phyloP scores from a whole-genome alignment of 352 stramenopile genomes.

The Phytophthora citrophthora region DNA sequence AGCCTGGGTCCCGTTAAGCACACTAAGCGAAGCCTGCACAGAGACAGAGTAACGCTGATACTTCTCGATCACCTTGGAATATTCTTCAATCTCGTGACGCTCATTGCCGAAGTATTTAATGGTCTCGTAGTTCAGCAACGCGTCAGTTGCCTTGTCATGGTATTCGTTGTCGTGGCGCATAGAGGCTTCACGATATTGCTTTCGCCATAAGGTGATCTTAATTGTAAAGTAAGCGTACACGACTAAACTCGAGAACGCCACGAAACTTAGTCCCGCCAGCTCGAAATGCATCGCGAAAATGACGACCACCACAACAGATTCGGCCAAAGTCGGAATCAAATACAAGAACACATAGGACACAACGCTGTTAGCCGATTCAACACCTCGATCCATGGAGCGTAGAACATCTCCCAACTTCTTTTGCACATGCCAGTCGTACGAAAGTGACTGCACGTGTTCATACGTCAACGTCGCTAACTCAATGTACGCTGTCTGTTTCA shows the following conservation, averaged over 20 bases:
- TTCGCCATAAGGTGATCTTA: conserved; percentile 97
- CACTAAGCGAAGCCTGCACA: conserved; percentile 93
- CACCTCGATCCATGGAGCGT: conserved; percentile 92
- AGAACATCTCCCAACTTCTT: conserved; percentile 98
- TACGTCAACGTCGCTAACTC: conserved; percentile 97
- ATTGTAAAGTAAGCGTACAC: conserved; percentile 96
- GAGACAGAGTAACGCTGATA: conserved; percentile 95
- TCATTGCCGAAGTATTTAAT: conserved; percentile 98
- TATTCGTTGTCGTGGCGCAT: conserved; percentile 97
- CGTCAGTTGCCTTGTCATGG: conserved; percentile 97
- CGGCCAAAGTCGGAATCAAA: conserved; percentile 93
- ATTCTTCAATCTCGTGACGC: conserved; percentile 92
- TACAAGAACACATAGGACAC: conserved; percentile 98
- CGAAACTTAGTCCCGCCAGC: conserved; percentile 90
- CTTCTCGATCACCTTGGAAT: conserved; percentile 91
- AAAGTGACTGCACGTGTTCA: conserved; percentile 95
- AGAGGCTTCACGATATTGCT: conserved; percentile 96
- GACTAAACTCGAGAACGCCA: conserved; percentile 96
- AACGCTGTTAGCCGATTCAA: conserved; percentile 93
- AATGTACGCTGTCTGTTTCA: conserved; percentile 98
- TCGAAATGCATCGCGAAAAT: conserved; percentile 94
- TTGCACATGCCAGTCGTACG: conserved; percentile 97
- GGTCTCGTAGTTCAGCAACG: conserved; percentile 98
- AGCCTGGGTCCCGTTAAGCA: conserved; percentile 96
- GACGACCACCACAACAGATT: conserved; percentile 95